These are phyloP conservation scores for Onygena corvina DNA, from an alignment of 2,329 filamentous ascomycete genomes.

Conservation along the genomic window DNA sequence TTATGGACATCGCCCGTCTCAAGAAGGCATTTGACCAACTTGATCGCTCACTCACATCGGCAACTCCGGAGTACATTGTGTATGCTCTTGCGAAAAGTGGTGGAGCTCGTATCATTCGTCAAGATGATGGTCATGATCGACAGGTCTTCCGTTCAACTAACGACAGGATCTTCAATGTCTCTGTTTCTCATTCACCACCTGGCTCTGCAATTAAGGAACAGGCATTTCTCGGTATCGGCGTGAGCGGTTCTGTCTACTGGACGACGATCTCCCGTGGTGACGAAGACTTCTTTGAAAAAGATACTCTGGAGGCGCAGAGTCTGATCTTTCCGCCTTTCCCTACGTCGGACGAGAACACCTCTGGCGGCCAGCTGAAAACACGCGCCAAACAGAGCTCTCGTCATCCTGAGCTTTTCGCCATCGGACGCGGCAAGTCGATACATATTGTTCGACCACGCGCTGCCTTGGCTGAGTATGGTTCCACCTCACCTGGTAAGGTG, in stretches of 20 bases:
- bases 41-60: conserved; percentile 82
- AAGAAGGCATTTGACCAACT: conserved; percentile 98
- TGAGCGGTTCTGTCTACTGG: conserved; percentile 97
- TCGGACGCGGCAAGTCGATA: conserved; percentile 91
- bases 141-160: conserved; percentile 84
- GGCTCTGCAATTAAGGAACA: conserved; percentile 52
- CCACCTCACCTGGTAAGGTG: conserved; percentile 45
- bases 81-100: conserved; percentile 91
- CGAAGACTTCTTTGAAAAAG: conserved; percentile 66
- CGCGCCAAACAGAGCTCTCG: conserved; percentile 78
- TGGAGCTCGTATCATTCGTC: conserved; percentile 82
- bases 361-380: conserved; percentile 88
- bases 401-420: conserved; percentile 87
- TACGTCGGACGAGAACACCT: conserved; percentile 76
- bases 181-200: conserved; percentile 58
- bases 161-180: conserved; percentile 90
- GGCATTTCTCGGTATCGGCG: conserved; percentile 78
- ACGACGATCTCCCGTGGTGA: conserved; percentile 63
- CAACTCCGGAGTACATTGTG: conserved; percentile 80
- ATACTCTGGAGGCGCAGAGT: conserved; percentile 69
- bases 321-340: conserved; percentile 81
- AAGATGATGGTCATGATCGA: conserved; percentile 83
- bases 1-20: conserved; percentile 84
- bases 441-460: conserved; percentile 62
- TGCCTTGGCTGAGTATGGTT: conserved; percentile 42